A percentile compares a stretch with the other conserved stretches of the same genome.
These are phyloP conservation scores for Marasmius fiardii DNA, from an alignment of 1,284 basidiomycete species.

Conservation along the genomic window DNA sequence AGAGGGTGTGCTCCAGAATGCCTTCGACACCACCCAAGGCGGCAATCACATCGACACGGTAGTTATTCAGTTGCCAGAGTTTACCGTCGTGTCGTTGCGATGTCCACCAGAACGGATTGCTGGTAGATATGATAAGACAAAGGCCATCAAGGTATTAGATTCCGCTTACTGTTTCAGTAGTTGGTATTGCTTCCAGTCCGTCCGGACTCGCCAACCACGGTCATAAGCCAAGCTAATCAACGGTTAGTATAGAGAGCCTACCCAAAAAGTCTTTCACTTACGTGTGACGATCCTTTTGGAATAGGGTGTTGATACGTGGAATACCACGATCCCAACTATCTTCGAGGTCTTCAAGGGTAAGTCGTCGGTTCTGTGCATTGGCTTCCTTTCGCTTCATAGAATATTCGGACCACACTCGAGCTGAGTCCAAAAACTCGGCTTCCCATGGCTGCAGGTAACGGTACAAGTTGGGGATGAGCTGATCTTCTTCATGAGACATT, in stretches of 20 bases:
- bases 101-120: slow-evolving; percentile 99
- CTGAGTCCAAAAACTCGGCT: slow-evolving; percentile 97
- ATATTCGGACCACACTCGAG: slow-evolving; percentile 99
- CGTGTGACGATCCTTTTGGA: slow-evolving; percentile 98
- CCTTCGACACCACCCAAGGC: slow-evolving; percentile 97
- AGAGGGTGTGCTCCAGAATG: slow-evolving; percentile 95
- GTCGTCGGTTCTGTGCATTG: slow-evolving; percentile 92
- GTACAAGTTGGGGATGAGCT: slow-evolving; percentile 96
- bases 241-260: slow-evolving; percentile 42
- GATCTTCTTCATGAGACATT: slow-evolving; percentile 94
- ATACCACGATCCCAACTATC: slow-evolving; percentile 99
- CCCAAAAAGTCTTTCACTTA: slow-evolving; percentile 39
- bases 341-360: slow-evolving; percentile 96
- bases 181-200: slow-evolving; percentile 98
- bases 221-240: slow-evolving; percentile 86
- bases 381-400: slow-evolving; percentile 99
- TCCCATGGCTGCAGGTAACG: slow-evolving; percentile 99
- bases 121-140: slow-evolving; percentile 23
- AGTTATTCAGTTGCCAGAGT: slow-evolving; percentile 97
- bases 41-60: slow-evolving; percentile 98
- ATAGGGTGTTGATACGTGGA: slow-evolving; percentile 94
- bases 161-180: slow-evolving; percentile 75
- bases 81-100: slow-evolving; percentile 98
- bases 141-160: not conserved
- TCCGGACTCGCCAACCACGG: slow-evolving; percentile 95